Evolutionary conservation across 2,329 filamentous ascomycete species (phyloP).

Genomic region (Saccharata proteae): DNA sequence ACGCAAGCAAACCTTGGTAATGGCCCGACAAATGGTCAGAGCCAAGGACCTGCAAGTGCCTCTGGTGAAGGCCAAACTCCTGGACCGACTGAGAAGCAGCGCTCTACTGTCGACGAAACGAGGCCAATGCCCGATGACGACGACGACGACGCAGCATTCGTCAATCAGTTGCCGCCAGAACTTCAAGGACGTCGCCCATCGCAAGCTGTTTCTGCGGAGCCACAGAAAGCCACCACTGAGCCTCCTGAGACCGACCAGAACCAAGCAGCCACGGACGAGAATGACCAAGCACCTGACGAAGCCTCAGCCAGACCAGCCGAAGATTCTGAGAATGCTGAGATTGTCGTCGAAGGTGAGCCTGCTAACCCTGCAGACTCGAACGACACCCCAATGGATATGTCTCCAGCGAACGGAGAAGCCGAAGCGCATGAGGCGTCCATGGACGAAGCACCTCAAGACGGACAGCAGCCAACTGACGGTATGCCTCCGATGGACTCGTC

Average conservation of each 20-base stretch:
- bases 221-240: slow-evolving; percentile 8
- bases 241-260: slow-evolving; percentile 1
- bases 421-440: background rate
- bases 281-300: slow-evolving; percentile 3
- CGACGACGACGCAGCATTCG: slow-evolving; percentile 17
- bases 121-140: slow-evolving; percentile 7
- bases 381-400: too few relatives aligned
- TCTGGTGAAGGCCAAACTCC: slow-evolving; percentile 5
- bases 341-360: slow-evolving; percentile 9
- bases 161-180: slow-evolving; percentile 9
- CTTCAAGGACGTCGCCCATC: slow-evolving; percentile 18
- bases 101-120: slow-evolving; percentile 1
- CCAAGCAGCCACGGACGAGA: slow-evolving; percentile 3
- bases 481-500: slow-evolving; percentile 1
- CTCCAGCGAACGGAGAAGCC: too few relatives aligned
- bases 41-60: slow-evolving; percentile 1
- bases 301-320: background rate
- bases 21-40: slow-evolving; percentile 8
- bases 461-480: slow-evolving; percentile 1
- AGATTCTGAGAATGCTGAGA: slow-evolving; percentile 9
- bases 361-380: slow-evolving; percentile 7
- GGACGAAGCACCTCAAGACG: background rate
- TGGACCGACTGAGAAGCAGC: slow-evolving; percentile 2
- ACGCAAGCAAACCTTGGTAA: slow-evolving; percentile 22
- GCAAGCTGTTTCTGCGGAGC: slow-evolving; percentile 6